Base-by-base conservation (phyloP, 2,329 filamentous ascomycete genomes). In the Colletotrichum spinosum region DNA sequence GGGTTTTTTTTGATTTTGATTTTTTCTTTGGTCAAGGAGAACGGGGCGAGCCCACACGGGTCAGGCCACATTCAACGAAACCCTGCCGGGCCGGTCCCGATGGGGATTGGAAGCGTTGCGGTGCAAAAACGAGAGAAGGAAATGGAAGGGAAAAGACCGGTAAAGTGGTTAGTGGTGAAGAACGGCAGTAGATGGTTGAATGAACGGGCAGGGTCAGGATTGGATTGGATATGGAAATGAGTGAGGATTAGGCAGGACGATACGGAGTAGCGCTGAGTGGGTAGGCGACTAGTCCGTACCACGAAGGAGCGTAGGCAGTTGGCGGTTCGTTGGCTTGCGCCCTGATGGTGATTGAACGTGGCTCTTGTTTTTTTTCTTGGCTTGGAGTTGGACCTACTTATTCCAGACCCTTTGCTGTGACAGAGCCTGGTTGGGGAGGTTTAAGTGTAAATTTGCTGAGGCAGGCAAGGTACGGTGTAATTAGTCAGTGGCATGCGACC, bases 31-130 rank as follows among this genome's bases (percentile, higher is more conserved):
- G 51, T 37, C 41, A 61, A 45, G 9, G n/a, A 34, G 45, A 61
- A 62, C 57, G 46, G 57, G 62, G 57, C 57, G 53, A 62, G 58
- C 51, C 62, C 62, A 62, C 62, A 55, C 60, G 15, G 51, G 57
- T 62, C 62, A 65, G 62, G 46, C 62, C 57, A 65, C 62, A 25
- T 65, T 65, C 49, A 13, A 42, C 25, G 39, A 35, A 65, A 62
- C 57, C 57, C 57, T 65, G 62, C 35, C 57, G 15, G 46, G 39
- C 11, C 53, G 37, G 51, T 25, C 15, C 58, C 51, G 57, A 38
- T 52, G 39, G 33, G 33, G 41, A 34, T 45, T 39, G n/a, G 13
- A 48, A 13, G 39, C 34, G 39, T 25, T 37, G 46, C 37, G 55
- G 45, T 58, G 52, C 8, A 33, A 42, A 38, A 44, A 45, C 34